These are phyloP conservation scores for Chrysoporthe puriensis DNA, from an alignment of 2,329 filamentous ascomycete genomes.

Conservation along the genomic window DNA sequence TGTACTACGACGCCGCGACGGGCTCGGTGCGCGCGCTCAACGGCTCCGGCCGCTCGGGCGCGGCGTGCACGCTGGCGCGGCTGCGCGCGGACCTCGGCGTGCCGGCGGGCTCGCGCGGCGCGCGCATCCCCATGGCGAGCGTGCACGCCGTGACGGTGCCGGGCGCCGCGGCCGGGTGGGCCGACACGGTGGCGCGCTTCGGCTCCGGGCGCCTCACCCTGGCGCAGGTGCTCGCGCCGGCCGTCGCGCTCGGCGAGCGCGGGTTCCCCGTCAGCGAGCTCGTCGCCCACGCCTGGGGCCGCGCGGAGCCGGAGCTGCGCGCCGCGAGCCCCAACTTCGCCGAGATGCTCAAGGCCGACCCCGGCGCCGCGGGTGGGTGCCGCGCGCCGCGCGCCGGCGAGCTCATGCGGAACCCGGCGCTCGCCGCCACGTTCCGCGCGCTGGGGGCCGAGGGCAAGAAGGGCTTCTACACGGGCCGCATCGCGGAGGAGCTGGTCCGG, in stretches of 20 bases:
- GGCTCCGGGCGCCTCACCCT: constrained; percentile 83
- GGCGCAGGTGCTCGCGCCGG: constrained; percentile 78
- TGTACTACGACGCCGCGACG: constrained; percentile 84
- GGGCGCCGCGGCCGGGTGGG: constrained; percentile 91
- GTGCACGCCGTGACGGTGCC: constrained; percentile 85
- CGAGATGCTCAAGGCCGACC: constrained; percentile 85
- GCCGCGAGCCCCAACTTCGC: constrained; percentile 80
- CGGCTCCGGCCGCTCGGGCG: constrained; percentile 84
- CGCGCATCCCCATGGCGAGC: constrained; percentile 72
- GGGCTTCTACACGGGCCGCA: constrained; percentile 86
- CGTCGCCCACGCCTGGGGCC: constrained; percentile 73
- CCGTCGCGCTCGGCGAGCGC: constrained; percentile 82
- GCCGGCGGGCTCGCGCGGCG: constrained; percentile 45
- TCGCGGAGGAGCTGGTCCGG: constrained; percentile 80
- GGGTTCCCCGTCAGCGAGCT: constrained; percentile 90
- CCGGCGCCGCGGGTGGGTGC: constrained; percentile 65
- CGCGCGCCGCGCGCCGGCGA: constrained; percentile 80
- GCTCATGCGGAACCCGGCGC: constrained; percentile 81
- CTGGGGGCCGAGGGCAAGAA: constrained; percentile 81
- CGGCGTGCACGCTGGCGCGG: constrained; percentile 68
- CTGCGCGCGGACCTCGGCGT: constrained; percentile 69
- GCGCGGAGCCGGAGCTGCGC: constrained; percentile 65
- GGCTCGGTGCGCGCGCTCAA: constrained; percentile 86
- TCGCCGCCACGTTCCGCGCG: constrained; percentile 80
- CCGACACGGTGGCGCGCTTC: constrained; percentile 84